Evolutionary conservation across 805 yeast species (phyloP), one percentile per base, ranked within the genome.

Genomic region (Suhomyces prunicola): DNA sequence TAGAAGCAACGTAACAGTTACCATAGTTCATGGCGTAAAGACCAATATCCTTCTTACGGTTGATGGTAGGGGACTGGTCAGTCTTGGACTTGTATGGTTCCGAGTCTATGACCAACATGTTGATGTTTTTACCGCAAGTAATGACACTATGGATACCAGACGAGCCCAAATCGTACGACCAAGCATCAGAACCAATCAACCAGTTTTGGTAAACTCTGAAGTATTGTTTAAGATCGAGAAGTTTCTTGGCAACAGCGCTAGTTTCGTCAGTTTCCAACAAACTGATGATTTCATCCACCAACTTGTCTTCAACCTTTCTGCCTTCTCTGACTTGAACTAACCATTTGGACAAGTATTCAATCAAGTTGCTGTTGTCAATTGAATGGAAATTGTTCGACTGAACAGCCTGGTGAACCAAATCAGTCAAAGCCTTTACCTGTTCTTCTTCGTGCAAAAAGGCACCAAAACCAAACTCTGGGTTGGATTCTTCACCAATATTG

Each of bases 11-110:
- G 66, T 90, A 93, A 45, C 88, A 86, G 57, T 85, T 82, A 53
- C 96, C 94, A 62, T 86, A 90, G 71, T 90, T 89, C 97, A 93
- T 89, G 46, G 97, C 97, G 67, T 90, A 93, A 46, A 93, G 76
- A 51, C 97, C 98, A 58, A 92, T 84, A 67, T 93, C 97, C 72
- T 93, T 90, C 77, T 91, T 90, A 69, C 94, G 84, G 65, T 73
- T 68, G 3, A 76, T 70, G 57, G 82, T 75, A 59, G 71, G 65
- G 48, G 68, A 59, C 56, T 68, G 65, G 27, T 58, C 58, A 26
- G 46, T 22, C 58, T 79, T 71, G 47, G 63, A 62, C 29, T 70
- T 64, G 54, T 79, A 79, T 10, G 96, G 93, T 65, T 90, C 92
- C 13, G 92, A 87, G 67, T 93, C 97, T 63, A 93, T 86, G 54